Evolutionary conservation across 108 stramenopile genomes (phyloP), one percentile per base, ranked within the genome.

Genomic region (Pseudonitzschia multiseries): DNA sequence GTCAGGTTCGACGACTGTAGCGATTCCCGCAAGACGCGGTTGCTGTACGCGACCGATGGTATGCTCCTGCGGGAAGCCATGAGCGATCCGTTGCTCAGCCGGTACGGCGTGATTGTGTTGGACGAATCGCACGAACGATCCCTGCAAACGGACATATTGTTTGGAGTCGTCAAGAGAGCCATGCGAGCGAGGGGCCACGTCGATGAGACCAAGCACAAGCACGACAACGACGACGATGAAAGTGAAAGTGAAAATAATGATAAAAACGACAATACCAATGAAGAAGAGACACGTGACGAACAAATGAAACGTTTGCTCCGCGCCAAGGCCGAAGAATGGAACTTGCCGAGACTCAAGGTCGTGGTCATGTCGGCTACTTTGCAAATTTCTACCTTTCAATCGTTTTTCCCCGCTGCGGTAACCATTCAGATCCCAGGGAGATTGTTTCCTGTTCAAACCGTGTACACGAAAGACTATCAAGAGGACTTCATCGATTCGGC

Each of bases 121-220:
- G 99, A 99, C 73, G 99, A 99, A 83, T 93, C 96, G 0, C 98
- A 99, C 80, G 98, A 99, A 78, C 86, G 98, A 32, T 93, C 94
- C 18, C 69, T 99, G 36, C 91, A 96, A 68, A 99, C 97, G 29
- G 98, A 99, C 76, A 88, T 99, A 13, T 81, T 99, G 69, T 95
- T 97, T 73, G 96, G 95, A 31, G 88, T 99, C 15, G 87, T 98
- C 12, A 82, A 87, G 26, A 73, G 92, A 29, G 94, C 92, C 40
- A 83, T 89, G 85, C 66, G 81, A 44, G 90, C 90, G 33, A 78
- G 94, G 52, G 33, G 62, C 26, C 61, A 62, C n/a, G n/a, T 21
- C 8, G 52, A 21, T n/a, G 10, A 14, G 10, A 63, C n/a, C 5
- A 61, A 61, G 17, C 36, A 68, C 20, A 31, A 73, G 8, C 41